Base-by-base conservation (phyloP, 768 basidiomycete species). In the Boletus reticulatus region DNA sequence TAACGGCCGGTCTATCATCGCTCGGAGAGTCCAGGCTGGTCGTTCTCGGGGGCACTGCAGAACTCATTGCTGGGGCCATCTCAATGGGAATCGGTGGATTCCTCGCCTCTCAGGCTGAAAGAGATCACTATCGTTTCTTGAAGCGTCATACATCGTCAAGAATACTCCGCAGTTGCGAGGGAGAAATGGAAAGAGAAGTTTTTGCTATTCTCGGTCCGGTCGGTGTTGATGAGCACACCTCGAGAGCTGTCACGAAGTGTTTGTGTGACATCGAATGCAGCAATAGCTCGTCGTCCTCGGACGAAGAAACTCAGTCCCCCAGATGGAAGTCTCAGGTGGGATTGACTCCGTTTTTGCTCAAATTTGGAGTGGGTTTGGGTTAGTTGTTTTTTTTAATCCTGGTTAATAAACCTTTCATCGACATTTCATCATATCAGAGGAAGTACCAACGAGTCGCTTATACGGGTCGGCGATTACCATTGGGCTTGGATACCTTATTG, bases 71-170 rank as follows among this genome's bases (percentile, higher is more conserved):
- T 2, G 97, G 97, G 7, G 92, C 95, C 13, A 91, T 98, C 44
- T 94, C 91, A 2, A 99, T 99, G 96, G 97, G 97, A 57, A 90
- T 99, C 39, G 97, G 97, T 50, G 96, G 96, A 19, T 98, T 96
- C 80, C 87, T 99, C 47, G 94, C 94, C 4, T 94, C 95, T 1
- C 92, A 99, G 73, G 89, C 96, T 31, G 97, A 99, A 72, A 87
- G 94, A 44, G 96, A 98, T 69, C 90, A 97, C 72, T 95, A 88
- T 69, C 89, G 86, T 44, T 97, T 89, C 73, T 82, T 89, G 31
- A 83, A 79, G 29, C 79, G 82, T 38, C 81, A 85, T 57, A 95
- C 92, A 11, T 77, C 85, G 42, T 80, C 86, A 17, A 87, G 95
- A 31, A 94, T 98, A n/a, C 69, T 81, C 4, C 85, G 92, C 13